Base-by-base conservation (phyloP, 495 filamentous ascomycete genomes). In the Schizothecium vesticola region DNA sequence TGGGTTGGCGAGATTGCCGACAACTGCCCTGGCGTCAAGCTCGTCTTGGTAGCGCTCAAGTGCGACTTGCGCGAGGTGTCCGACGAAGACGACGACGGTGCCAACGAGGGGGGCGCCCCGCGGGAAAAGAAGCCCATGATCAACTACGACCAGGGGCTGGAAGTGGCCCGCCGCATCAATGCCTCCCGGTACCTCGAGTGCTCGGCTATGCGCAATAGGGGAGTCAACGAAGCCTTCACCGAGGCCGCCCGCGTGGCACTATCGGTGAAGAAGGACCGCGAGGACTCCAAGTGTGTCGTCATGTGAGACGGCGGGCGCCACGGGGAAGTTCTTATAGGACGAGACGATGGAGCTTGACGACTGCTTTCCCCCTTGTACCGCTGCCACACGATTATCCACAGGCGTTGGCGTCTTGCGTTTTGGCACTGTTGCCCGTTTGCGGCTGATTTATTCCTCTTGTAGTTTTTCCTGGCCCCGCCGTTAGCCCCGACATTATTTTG, bases 1-100 rank as follows among this genome's bases (percentile, higher is more conserved):
- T 99, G 95, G 95, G 92, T 97, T 21, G 89, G 91, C 61, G 95
- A 99, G 78, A 99, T 99, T 68, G 92, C 92, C 51, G 96, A 98
- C 79, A 97, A 99, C 77, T 98, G 95, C 79, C 92, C 92, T 19
- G 92, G 90, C 26, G 95, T 97, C 61, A 94, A 93, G 75, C 84
- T 99, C 31, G 96, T 98, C 29, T 83, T 99, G n/a, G 94, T 97
- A 5, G 95, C 95, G 31, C 84, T 99, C 62, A 99, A 99, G 80
- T 99, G 95, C 79, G 95, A 99, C 82, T 81, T 99, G 77, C 86
- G 95, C 59, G 93, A 97, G 78, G 82, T 77, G 64, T 72, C 70
- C 31, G 85, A 81, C n/a, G 86, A 87, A 6, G 86, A 86, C 4
- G 86, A 85, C 13, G 78, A 77, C 5, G 81, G 77, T 22, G 74